phyloP scores from a whole-genome alignment of 139 green algal genomes.

The Nannochloris sp. region DNA sequence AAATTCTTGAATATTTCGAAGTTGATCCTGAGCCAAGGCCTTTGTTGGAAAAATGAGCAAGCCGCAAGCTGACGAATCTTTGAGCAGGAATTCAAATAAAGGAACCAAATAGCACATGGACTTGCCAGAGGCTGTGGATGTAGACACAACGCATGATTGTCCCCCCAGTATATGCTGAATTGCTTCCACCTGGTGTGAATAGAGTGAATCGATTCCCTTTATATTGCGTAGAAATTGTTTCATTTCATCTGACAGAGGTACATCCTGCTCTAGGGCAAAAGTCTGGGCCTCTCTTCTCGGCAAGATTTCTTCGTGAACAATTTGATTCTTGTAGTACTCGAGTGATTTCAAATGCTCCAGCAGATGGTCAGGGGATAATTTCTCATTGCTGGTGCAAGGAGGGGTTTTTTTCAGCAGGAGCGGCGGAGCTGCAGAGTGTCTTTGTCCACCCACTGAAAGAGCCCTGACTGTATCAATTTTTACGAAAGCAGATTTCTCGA shows the following conservation, averaged over 20 bases:
- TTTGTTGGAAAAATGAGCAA: conserved; percentile 97
- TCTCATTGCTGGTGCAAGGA: conserved; percentile 32
- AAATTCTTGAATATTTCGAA: conserved; percentile 46
- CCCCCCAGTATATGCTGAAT: conserved; percentile 11
- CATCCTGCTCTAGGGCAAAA: conserved; percentile 5
- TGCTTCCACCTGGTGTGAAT: conserved; percentile 43
- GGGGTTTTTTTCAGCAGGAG: conserved; percentile 30
- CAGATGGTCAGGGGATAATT: conserved; percentile 19
- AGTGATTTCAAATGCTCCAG: conserved; percentile 52
- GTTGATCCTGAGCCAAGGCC: conserved; percentile 75
- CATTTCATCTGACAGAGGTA: neutral
- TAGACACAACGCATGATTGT: conserved; percentile 72
- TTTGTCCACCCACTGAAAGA: no score
- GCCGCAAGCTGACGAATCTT: conserved; percentile 45
- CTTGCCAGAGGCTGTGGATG: conserved; percentile 87
- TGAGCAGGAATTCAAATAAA: conserved; percentile 48
- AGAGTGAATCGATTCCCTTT: conserved; percentile 35
- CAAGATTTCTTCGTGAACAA: conserved; percentile 48
- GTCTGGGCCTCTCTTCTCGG: conserved; percentile 35
- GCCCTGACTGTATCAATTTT: no score
- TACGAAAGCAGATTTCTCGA: no score
- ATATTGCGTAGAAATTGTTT: conserved; percentile 27
- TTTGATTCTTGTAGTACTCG: conserved; percentile 53
- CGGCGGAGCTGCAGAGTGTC: conserved; percentile 12
- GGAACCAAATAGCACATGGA: conserved; percentile 84